phyloP scores from a whole-genome alignment of 2,329 filamentous ascomycete genomes.

The Colletotrichum simmondsii region DNA sequence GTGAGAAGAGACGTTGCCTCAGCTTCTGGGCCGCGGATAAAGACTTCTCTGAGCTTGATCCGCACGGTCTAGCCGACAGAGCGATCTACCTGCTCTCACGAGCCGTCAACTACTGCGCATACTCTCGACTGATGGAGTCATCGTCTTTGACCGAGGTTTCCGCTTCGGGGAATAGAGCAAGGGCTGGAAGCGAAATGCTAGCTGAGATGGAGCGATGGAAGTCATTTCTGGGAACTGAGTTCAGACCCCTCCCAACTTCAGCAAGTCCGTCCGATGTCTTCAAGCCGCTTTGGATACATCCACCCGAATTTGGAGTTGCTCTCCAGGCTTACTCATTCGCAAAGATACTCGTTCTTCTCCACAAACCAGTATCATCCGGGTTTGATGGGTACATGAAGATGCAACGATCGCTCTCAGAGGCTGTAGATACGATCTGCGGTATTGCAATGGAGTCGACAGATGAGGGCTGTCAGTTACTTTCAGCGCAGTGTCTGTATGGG shows the following conservation, averaged over 20 bases:
- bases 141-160: constrained; percentile 19
- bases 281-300: constrained; percentile 60
- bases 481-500: constrained; percentile 55
- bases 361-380: constrained; percentile 37
- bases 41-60: constrained; percentile 56
- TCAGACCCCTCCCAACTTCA: constrained; percentile 50
- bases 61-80: constrained; percentile 63
- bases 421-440: constrained; percentile 53
- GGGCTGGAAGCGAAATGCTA: constrained; percentile 38
- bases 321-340: constrained; percentile 64
- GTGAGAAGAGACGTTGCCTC: constrained; percentile 65
- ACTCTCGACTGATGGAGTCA: constrained; percentile 40
- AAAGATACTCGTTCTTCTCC: constrained; percentile 55
- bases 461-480: constrained; percentile 53
- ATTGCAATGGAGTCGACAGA: constrained; percentile 57
- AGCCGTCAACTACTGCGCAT: constrained; percentile 67
- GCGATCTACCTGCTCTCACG: constrained; percentile 66
- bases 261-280: constrained; percentile 45
- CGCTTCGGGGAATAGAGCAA: constrained; percentile 22
- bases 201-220: constrained; percentile 45
- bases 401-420: constrained; percentile 38
- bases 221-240: constrained; percentile 48
- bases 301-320: constrained; percentile 57
- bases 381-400: constrained; percentile 55
- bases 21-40: constrained; percentile 68